phyloP scores from a whole-genome alignment of 352 stramenopile genomes.

The Pythium utonaiense region DNA sequence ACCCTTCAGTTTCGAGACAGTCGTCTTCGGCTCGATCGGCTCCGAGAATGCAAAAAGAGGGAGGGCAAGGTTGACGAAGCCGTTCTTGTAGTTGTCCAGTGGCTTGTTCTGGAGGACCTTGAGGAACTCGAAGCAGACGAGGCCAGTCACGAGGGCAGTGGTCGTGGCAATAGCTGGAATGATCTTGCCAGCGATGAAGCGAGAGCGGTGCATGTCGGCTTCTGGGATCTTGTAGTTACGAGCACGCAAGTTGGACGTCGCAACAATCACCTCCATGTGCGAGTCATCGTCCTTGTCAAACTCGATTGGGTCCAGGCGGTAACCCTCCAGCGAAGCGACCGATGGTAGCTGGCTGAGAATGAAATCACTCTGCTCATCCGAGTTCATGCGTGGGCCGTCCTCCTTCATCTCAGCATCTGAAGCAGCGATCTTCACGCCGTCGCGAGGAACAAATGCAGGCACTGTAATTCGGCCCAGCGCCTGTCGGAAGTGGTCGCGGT shows the following conservation, averaged over 20 bases:
- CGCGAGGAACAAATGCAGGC: conserved; percentile 90
- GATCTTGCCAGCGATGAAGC: conserved; percentile 99
- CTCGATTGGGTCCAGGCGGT: conserved; percentile 93
- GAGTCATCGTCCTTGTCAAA: conserved; percentile 99
- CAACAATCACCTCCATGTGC: conserved; percentile 97
- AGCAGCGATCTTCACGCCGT: conserved; percentile 97
- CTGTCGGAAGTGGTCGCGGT: conserved; percentile 63
- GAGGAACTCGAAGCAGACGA: conserved; percentile 98
- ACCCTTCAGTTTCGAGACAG: conserved; percentile 91
- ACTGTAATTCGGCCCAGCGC: conserved; percentile 88
- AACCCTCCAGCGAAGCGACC: conserved; percentile 75
- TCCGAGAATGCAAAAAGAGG: conserved; percentile 98
- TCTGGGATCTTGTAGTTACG: conserved; percentile 98
- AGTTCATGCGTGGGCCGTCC: conserved; percentile 52
- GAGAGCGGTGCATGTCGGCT: conserved; percentile 96
- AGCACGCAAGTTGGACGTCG: conserved; percentile 96
- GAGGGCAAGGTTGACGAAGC: conserved; percentile 97
- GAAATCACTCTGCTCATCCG: conserved; percentile 61
- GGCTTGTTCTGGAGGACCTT: conserved; percentile 92
- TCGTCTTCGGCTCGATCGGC: conserved; percentile 92
- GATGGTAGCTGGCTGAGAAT: conserved; percentile 87
- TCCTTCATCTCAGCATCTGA: conserved; percentile 97
- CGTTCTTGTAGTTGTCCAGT: conserved; percentile 97
- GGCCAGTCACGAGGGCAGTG: conserved; percentile 97
- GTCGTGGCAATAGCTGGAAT: conserved; percentile 99